These are phyloP conservation scores for Chalaropsis ovoidea DNA, from an alignment of 2,329 filamentous ascomycete species.

Conservation along the genomic window DNA sequence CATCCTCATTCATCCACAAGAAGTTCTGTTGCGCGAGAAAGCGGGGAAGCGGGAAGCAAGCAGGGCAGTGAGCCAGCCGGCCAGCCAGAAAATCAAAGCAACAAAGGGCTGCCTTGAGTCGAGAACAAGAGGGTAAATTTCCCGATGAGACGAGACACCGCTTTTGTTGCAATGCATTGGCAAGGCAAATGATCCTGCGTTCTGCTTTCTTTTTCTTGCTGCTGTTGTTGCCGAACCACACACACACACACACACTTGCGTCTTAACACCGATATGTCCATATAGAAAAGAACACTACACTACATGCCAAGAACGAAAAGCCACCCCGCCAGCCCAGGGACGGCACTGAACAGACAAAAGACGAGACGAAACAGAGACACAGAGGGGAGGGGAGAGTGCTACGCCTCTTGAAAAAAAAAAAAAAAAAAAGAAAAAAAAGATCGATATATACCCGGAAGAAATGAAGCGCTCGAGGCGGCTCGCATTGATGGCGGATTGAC, in stretches of 20 bases:
- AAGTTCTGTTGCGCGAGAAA: neutral
- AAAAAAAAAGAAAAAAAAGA: no score
- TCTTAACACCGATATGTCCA: neutral
- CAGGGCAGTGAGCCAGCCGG: no score
- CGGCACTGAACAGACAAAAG: neutral
- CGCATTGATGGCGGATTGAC: neutral
- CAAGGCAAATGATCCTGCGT: slow-evolving; percentile 8
- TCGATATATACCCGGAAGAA: neutral
- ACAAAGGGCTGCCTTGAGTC: neutral
- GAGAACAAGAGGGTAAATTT: slow-evolving; percentile 1
- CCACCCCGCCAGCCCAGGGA: no score
- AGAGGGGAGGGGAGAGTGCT: neutral
- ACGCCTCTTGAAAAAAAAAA: no score
- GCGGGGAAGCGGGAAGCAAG: neutral
- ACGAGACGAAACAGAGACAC: neutral
- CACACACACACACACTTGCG: no score
- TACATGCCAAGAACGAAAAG: neutral
- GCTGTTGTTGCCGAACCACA: neutral
- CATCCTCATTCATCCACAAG: slow-evolving; percentile 4
- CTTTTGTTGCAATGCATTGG: slow-evolving; percentile 10
- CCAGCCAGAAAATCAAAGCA: neutral
- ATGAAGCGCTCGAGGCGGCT: neutral
- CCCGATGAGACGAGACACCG: slow-evolving; percentile 6
- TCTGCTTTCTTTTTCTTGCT: neutral
- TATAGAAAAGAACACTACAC: neutral